These are phyloP conservation scores for Leptographium wingfieldii DNA, from an alignment of 2,329 filamentous ascomycete species.

Conservation along the genomic window DNA sequence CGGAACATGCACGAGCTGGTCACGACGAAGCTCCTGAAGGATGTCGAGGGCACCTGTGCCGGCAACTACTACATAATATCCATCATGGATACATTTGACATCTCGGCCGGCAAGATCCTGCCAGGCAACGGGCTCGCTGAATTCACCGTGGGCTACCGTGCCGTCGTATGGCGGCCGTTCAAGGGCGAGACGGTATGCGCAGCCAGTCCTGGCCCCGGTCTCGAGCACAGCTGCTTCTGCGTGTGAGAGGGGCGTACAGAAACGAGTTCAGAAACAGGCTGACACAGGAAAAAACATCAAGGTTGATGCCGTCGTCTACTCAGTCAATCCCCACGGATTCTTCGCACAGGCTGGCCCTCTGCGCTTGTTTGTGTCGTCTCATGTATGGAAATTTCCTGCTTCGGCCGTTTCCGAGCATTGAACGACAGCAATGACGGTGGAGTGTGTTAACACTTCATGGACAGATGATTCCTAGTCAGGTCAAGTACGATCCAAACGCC, in stretches of 20 bases:
- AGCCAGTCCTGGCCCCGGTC: background rate
- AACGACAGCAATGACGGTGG: background rate
- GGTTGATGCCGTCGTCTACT: constrained; percentile 89
- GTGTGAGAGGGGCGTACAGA: background rate
- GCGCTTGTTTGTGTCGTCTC: constrained; percentile 66
- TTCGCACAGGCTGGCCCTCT: constrained; percentile 74
- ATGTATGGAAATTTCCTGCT: constrained; percentile 42
- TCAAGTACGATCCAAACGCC: constrained; percentile 90
- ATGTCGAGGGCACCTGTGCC: constrained; percentile 90
- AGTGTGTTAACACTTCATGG: background rate
- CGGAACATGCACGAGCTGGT: constrained; percentile 87
- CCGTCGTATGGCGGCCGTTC: constrained; percentile 95
- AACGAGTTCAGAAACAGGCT: background rate
- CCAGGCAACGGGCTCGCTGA: constrained; percentile 86
- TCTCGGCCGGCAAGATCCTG: constrained; percentile 84
- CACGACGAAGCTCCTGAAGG: constrained; percentile 75
- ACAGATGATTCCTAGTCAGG: constrained; percentile 79
- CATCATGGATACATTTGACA: constrained; percentile 92
- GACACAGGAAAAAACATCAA: constrained; percentile 24
- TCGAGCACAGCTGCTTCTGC: no score
- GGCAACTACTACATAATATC: constrained; percentile 96
- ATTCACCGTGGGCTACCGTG: constrained; percentile 89
- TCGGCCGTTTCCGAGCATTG: background rate
- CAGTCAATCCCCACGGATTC: constrained; percentile 84
- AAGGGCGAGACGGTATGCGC: constrained; percentile 76